Evolutionary conservation across 768 basidiomycete genomes (phyloP), one percentile per base, ranked within the genome.

Genomic region (Phaeotremella fagi): DNA sequence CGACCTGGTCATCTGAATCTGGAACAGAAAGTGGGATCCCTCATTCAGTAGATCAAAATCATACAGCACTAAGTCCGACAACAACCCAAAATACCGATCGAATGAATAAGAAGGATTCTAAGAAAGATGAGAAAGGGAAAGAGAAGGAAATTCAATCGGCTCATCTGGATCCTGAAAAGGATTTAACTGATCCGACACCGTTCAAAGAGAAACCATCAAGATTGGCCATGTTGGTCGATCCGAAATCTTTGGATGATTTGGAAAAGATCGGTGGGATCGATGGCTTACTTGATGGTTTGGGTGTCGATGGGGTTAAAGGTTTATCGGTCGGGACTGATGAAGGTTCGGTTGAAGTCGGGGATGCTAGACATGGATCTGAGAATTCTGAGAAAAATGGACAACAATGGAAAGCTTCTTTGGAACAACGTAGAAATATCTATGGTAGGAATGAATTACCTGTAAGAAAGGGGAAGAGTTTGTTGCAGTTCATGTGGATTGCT

Each of bases 171-270:
- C 71, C 71, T 0, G 62, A 67, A 4, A 63, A 60, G 27, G 78
- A 79, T 53, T 63, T 56, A 3, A 75, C 77, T 33, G 81, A 91
- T 69, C 82, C 85, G 1, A 73, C 81, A 1, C 88, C 89, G 0
- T 95, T 94, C 73, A 70, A 67, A 11, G 84, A 84, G 66, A 83
- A 83, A 51, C 88, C 92, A 0, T 81, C 79, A 55, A 77, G 80
- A 45, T 83, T 97, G 15, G 92, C 92, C 0, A 82, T 83, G 55
- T 81, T 95, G 48, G 83, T 98, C 31, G 92, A 98, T 70, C 90
- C 91, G 7, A 97, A 95, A 76, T 85, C 78, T 57, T 59, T 91
- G 11, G 80, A 84, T 2, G 70, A 79, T 14, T 80, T 99, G 27
- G 77, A 77, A 16, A 74, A 73, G 11, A 78, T 94, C 29, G 91